phyloP scores from a whole-genome alignment of 2,329 filamentous ascomycete genomes.

The Trichophyton schoenleinii region DNA sequence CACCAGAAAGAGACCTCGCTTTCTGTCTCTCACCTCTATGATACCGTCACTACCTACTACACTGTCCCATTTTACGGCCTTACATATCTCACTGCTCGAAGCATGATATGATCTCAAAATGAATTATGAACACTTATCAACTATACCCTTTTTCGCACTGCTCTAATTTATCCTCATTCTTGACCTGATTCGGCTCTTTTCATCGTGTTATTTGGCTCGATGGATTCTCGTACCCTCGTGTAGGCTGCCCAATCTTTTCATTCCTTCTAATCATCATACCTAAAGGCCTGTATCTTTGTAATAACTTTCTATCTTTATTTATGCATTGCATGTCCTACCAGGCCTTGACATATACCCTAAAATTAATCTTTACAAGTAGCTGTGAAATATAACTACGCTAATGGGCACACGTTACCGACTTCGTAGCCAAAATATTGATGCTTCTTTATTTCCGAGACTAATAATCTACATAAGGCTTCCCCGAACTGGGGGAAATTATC shows the following conservation, averaged over 20 bases:
- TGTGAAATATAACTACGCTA: not conserved
- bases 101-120: not conserved
- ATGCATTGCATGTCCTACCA: not conserved
- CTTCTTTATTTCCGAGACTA: not conserved
- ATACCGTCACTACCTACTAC: not conserved
- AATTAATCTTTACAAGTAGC: not conserved
- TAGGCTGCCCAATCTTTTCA: not conserved
- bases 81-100: not conserved
- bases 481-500: not conserved
- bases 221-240: not conserved
- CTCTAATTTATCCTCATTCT: not conserved
- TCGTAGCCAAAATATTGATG: not conserved
- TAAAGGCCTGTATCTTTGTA: not conserved
- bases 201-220: not conserved
- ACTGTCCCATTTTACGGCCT: not conserved
- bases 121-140: not conserved
- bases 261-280: not conserved
- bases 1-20: too few relatives aligned
- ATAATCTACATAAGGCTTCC: not conserved
- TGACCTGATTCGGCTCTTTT: not conserved
- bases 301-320: not conserved
- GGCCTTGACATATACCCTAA: not conserved
- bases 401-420: too few relatives aligned
- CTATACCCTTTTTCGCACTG: not conserved
- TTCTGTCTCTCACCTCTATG: too few relatives aligned